Evolutionary conservation across 176 grass and related monocot genomes (phyloP).

Genomic region (Chrysopogon serrulatus): DNA sequence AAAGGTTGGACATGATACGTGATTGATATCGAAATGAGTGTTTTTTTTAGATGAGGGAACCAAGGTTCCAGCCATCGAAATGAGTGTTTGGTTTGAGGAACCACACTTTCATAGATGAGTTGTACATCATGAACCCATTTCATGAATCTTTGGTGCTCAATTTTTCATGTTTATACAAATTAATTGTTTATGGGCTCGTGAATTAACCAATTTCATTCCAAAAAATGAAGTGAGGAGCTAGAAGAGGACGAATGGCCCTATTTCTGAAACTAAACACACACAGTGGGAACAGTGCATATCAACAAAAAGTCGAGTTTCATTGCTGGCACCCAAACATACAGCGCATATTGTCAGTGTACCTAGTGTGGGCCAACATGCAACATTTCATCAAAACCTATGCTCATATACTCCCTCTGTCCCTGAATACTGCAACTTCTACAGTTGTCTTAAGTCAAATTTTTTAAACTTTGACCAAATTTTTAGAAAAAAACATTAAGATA

Average conservation of each 20-base stretch:
- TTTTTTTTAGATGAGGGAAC: too few species aligned
- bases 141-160: neutral
- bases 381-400: neutral
- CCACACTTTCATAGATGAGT: neutral
- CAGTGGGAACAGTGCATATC: neutral
- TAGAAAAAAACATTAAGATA: too few species aligned
- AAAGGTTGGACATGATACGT: too few species aligned
- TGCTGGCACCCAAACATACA: neutral
- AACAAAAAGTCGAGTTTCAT: neutral
- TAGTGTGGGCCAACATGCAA: neutral
- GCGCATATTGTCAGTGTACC: neutral
- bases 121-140: neutral
- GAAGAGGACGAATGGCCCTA: neutral
- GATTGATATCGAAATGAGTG: too few species aligned
- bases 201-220: neutral
- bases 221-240: neutral
- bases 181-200: neutral
- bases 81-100: neutral
- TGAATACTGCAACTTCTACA: too few species aligned
- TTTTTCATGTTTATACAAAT: neutral
- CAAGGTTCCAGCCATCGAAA: too few species aligned
- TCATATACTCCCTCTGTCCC: too few species aligned
- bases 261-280: neutral
- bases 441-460: too few species aligned
- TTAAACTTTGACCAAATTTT: too few species aligned